phyloP scores from a whole-genome alignment of 352 stramenopile species.

The Elongisporangium senticosum region DNA sequence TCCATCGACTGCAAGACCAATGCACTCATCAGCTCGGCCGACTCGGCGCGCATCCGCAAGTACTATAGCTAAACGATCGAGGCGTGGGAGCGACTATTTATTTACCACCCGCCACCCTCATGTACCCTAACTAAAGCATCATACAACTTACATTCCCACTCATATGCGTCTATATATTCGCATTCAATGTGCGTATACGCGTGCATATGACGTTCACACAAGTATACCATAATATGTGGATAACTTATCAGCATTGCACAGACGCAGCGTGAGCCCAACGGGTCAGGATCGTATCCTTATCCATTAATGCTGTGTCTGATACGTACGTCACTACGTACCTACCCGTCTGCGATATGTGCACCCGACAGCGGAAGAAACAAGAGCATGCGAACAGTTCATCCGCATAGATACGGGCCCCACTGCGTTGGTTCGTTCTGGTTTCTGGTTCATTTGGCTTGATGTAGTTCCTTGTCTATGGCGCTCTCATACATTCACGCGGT shows the following conservation, averaged over 20 bases:
- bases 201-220: no score
- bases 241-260: no score
- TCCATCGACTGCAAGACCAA: constrained; percentile 88
- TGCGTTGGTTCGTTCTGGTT: background rate
- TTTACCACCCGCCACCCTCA: background rate
- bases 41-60: constrained; percentile 56
- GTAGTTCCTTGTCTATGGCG: background rate
- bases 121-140: background rate
- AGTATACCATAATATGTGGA: no score
- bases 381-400: background rate
- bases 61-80: constrained; percentile 33
- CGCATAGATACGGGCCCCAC: background rate
- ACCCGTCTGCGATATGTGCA: background rate
- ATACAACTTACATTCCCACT: background rate
- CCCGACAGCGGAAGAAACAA: background rate
- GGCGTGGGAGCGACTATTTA: background rate
- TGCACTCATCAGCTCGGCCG: constrained; percentile 59
- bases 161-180: background rate
- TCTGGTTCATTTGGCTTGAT: constrained; percentile 1
- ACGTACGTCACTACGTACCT: background rate
- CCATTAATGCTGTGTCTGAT: background rate
- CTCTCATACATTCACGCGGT: constrained; percentile 46
- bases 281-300: background rate
- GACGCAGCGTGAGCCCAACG: background rate
- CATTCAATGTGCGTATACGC: no score